phyloP scores from a whole-genome alignment of 257 asterid species.

The Salvia hispanica region DNA sequence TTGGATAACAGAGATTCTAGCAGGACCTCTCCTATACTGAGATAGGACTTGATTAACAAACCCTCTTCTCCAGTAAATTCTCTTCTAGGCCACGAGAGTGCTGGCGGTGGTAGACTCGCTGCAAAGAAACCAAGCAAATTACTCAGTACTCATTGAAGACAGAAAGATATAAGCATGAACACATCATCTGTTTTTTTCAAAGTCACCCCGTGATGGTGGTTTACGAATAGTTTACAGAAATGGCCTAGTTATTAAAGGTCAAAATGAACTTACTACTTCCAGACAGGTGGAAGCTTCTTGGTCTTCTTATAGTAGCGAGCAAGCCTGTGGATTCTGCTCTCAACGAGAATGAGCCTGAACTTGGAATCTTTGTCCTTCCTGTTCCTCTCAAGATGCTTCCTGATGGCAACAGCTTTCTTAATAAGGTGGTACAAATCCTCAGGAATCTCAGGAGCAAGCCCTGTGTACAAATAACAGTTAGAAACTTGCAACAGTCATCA shows the following conservation, averaged over 20 bases:
- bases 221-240: not conserved
- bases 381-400: constrained; percentile 78
- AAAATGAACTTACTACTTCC: constrained; percentile 59
- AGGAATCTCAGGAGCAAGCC: constrained; percentile 75
- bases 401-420: constrained; percentile 71
- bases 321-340: constrained; percentile 65
- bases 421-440: constrained; percentile 66
- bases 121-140: constrained; percentile 24
- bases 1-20: constrained; percentile 10
- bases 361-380: constrained; percentile 77
- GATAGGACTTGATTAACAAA: constrained; percentile 28
- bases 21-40: constrained; percentile 13
- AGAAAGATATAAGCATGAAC: not conserved
- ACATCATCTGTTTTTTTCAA: not conserved
- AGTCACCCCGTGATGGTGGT: not conserved
- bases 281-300: constrained; percentile 75
- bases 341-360: constrained; percentile 65
- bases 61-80: constrained; percentile 7
- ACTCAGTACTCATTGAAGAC: not conserved
- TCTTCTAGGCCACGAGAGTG: constrained; percentile 57
- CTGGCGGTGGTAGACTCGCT: constrained; percentile 73
- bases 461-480: constrained; percentile 33
- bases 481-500: not conserved
- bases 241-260: not conserved
- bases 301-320: constrained; percentile 76